A percentile compares a stretch with the other conserved stretches of the same genome.
Evolutionary conservation across 1,284 basidiomycete genomes (phyloP).

Genomic region (Puccinia coronata): DNA sequence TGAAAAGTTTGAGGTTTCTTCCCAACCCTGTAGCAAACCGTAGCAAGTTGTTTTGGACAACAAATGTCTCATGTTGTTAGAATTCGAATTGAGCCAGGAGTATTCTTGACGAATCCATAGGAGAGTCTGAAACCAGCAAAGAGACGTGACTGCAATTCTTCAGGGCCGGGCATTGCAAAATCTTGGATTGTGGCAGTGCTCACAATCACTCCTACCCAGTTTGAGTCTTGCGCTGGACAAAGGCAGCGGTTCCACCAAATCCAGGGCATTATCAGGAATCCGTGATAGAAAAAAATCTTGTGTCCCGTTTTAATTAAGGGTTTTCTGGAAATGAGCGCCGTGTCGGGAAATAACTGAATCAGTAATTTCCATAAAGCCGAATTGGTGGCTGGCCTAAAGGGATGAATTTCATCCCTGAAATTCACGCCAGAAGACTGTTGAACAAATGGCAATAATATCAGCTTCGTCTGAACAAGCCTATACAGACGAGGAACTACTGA

Average conservation of each 20-base stretch:
- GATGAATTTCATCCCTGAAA: conserved; percentile 13
- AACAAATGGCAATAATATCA: not conserved
- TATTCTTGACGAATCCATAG: conserved; percentile 16
- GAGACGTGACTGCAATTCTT: not conserved
- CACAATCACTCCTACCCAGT: conserved; percentile 18
- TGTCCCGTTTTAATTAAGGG: not conserved
- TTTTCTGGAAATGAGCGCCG: not conserved
- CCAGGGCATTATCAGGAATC: conserved; percentile 23
- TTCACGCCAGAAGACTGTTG: conserved; percentile 1
- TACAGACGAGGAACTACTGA: too few relatives aligned
- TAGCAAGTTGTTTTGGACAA: not conserved
- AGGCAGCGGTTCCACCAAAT: conserved; percentile 13
- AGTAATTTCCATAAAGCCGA: conserved; percentile 21
- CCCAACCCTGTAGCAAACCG: not conserved
- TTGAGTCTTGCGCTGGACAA: not conserved
- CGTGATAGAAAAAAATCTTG: conserved; percentile 1
- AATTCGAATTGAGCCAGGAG: not conserved
- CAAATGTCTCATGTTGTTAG: not conserved
- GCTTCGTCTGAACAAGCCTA: not conserved
- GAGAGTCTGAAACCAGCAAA: conserved; percentile 5
- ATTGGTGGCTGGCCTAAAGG: conserved; percentile 8
- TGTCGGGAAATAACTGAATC: conserved; percentile 9
- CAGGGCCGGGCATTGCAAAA: not conserved
- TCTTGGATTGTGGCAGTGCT: too few relatives aligned
- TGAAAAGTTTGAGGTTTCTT: not conserved